Conservation (phyloP, 768 basidiomycete genomes). For the Albatrellus ellisii region DNA sequence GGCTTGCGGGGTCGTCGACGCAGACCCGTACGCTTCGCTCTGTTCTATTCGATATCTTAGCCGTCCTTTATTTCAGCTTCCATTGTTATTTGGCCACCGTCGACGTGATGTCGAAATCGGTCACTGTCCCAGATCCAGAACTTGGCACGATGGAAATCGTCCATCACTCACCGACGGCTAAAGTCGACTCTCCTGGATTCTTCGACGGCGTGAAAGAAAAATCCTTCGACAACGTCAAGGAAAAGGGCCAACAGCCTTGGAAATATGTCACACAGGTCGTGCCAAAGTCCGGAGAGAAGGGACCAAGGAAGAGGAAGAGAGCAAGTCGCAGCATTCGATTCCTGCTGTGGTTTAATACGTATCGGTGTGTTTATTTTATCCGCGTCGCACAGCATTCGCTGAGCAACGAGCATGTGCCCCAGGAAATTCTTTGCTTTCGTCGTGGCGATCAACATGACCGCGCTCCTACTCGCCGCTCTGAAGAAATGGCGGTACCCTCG, state of each 20-base stretch:
- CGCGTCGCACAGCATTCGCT: background rate
- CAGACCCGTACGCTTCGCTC: too few relatives aligned
- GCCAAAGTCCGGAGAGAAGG: background rate
- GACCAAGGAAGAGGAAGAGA: conserved; percentile 12
- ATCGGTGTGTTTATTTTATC: conserved; percentile 17
- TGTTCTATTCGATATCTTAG: background rate
- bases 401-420: background rate
- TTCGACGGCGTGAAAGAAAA: background rate
- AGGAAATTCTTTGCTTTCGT: conserved; percentile 26
- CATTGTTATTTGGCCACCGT: conserved; percentile 1
- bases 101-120: background rate
- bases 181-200: background rate
- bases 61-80: conserved; percentile 4
- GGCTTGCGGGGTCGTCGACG: too few relatives aligned
- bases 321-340: conserved; percentile 19
- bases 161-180: background rate
- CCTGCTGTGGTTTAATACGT: conserved; percentile 26
- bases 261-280: background rate
- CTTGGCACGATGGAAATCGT: conserved; percentile 1
- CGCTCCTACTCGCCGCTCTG: conserved; percentile 20
- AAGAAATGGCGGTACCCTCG: conserved; percentile 24
- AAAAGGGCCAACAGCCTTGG: conserved; percentile 1
- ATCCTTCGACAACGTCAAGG: background rate
- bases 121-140: conserved; percentile 3
- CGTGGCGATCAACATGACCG: conserved; percentile 20